phyloP scores from a whole-genome alignment of 306 rosid genomes.

The Alnus rubra region DNA sequence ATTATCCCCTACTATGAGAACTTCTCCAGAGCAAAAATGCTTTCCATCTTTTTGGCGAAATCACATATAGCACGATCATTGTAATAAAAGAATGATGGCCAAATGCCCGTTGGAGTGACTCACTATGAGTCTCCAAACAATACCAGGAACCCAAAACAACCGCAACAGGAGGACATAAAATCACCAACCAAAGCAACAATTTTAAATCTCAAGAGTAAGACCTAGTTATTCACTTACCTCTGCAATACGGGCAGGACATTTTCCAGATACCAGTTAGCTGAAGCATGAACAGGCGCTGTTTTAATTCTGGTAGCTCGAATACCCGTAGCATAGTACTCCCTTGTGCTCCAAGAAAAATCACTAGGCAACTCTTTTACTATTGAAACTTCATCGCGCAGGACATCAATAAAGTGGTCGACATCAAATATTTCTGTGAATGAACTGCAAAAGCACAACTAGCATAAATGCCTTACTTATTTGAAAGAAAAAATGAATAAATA shows the following conservation, averaged over 20 bases:
- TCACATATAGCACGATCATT: not conserved
- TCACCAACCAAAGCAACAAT: not conserved
- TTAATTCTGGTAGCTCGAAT: constrained; percentile 87
- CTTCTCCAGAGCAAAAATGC: not conserved
- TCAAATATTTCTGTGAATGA: constrained; percentile 91
- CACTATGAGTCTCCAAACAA: not conserved
- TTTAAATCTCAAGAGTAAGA: constrained; percentile 22
- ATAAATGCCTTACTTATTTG: not conserved
- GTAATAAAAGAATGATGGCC: not conserved
- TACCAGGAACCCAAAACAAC: not conserved
- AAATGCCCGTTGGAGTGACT: not conserved
- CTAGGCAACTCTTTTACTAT: constrained; percentile 83
- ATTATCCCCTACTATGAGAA: not conserved
- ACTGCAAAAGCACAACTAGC: constrained; percentile 50
- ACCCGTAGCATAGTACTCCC: constrained; percentile 77
- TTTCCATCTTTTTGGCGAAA: not conserved
- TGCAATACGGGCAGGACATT: constrained; percentile 80
- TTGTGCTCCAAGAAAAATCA: constrained; percentile 87
- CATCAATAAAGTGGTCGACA: constrained; percentile 92
- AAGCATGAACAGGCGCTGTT: constrained; percentile 89
- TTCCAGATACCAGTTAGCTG: constrained; percentile 88
- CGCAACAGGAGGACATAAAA: not conserved
- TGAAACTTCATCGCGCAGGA: constrained; percentile 71
- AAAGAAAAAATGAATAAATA: constrained; percentile 4
- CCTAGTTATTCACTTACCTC: constrained; percentile 61